A percentile compares a stretch with the other conserved stretches of the same genome.
Evolutionary conservation across 306 rosid genomes (phyloP).

Genomic region (Oxytropis ochrocephala): DNA sequence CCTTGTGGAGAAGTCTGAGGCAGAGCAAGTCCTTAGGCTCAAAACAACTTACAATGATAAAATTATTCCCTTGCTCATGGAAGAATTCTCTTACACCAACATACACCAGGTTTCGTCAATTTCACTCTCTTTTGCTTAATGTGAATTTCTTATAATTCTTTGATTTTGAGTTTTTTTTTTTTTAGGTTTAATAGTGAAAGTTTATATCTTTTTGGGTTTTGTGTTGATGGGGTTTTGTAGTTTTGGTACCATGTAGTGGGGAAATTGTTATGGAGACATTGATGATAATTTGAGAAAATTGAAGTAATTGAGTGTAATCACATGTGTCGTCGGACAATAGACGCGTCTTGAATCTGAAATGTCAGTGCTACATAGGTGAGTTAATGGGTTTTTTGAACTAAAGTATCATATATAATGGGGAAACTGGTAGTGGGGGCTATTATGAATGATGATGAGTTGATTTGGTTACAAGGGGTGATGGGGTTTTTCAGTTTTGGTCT

Average conservation of each 20-base stretch:
- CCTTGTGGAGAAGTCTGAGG: constrained; percentile 78
- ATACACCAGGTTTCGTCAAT: constrained; percentile 48
- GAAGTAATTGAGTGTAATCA: too few species aligned
- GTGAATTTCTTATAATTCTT: neutral
- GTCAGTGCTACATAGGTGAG: neutral
- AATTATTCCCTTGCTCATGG: constrained; percentile 73
- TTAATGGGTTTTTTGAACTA: neutral
- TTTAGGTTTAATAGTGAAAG: neutral
- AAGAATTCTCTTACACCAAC: constrained; percentile 75
- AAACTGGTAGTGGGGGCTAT: neutral
- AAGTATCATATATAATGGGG: neutral
- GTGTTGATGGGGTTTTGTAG: neutral
- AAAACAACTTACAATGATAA: constrained; percentile 55
- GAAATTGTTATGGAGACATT: neutral
- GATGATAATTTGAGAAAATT: too few species aligned
- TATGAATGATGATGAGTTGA: too few species aligned
- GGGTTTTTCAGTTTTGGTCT: neutral
- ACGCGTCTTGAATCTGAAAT: too few species aligned
- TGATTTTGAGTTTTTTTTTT: neutral
- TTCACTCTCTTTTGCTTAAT: neutral
- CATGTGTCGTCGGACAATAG: too few species aligned
- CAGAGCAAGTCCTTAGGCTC: constrained; percentile 57
- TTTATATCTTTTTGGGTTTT: neutral
- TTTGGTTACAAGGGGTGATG: neutral
- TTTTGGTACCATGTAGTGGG: neutral